Evolutionary conservation across 805 yeast genomes (phyloP), one percentile per base, ranked within the genome.

Genomic region (Myxozyma monticola): DNA sequence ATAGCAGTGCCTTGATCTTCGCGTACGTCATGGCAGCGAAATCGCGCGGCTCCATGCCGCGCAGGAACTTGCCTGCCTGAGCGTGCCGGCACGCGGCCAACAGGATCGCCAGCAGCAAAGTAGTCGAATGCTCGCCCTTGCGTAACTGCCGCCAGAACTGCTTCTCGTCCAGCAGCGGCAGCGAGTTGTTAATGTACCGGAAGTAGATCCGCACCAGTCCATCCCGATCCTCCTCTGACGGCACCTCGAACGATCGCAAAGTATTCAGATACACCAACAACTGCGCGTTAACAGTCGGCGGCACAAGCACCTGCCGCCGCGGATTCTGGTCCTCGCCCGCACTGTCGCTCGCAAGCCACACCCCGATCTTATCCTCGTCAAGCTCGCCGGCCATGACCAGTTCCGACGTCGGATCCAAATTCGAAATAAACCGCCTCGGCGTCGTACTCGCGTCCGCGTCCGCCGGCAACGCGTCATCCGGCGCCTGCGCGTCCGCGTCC

Each of bases 101-200:
- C 22, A 75, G 60, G 30, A 76, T 69, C 1, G 76, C 72, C 45
- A 73, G 74, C 18, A 70, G 52, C 37, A 74, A 60, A 18, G 72
- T 54, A 8, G 71, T 69, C 4, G 63, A 77, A 61, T 64, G 72
- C 59, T 62, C 66, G 49, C 61, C 34, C 10, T 68, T 55, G 43
- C 62, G 49, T 49, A 63, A 62, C 60, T 71, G 51, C 55, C 62
- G 49, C 66, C 68, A 60, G 57, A 75, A 72, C 42, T 65, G 68
- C 29, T 62, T 63, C 60, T 69, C 74, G 52, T 71, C 70, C 7
- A 75, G 61, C 26, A 76, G 58, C 1, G 78, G 79, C 40, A 75
- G 64, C 2, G 71, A 51, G 17, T 65, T 54, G 58, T 75, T 73
- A n/a, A 74, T 61, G 34, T 71, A 68, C 48, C 63, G 67, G 54